Base-by-base conservation (phyloP, 208 protist species). In the Trypanosoma vivax region DNA sequence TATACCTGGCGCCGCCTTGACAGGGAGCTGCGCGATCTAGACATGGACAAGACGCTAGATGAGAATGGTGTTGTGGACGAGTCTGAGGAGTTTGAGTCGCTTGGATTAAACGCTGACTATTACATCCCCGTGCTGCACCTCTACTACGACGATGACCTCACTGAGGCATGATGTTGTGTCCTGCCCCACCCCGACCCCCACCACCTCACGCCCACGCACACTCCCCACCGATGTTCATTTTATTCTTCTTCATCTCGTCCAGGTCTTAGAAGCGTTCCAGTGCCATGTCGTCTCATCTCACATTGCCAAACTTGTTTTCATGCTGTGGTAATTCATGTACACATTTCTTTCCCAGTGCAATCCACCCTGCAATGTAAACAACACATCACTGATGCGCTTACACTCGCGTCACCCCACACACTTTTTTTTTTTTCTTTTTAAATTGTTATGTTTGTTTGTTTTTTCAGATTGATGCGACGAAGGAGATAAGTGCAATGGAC, bases 81-180 rank as follows among this genome's bases (percentile, higher is more conserved):
- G 64, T 79, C 82, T 25, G 79, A 92, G 29, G 59, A 90, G 10
- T 96, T 96, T 54, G 88, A 92, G 63, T 72, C 74, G 42, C 50
- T 97, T 9, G 86, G 84, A 3, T 72, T 97, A 21, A 88, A 90
- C 45, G 82, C 88, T 10, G 89, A 96, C 61, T 93, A 84, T 60
- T 96, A 96, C 73, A 84, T 92, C 28, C 90, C 93, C 5, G 88
- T 89, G 23, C 68, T 97, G 21, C 90, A 96, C 53, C 59, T 97
- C 7, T 96, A 96, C 74, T 97, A 90, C 63, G 90, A 96, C 52
- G 93, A 97, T 48, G 93, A 97, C 55, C 65, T 96, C 9, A 97
- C 90, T 2, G 79, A 93, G 50, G 86, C 77, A 30, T 92, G 70
- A 56, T 29, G 13, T 27, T 37, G 10, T 9, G 10, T 37, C 33